These are phyloP conservation scores for Wickerhamomyces mucosus DNA, from an alignment of 805 yeast species.

Conservation along the genomic window DNA sequence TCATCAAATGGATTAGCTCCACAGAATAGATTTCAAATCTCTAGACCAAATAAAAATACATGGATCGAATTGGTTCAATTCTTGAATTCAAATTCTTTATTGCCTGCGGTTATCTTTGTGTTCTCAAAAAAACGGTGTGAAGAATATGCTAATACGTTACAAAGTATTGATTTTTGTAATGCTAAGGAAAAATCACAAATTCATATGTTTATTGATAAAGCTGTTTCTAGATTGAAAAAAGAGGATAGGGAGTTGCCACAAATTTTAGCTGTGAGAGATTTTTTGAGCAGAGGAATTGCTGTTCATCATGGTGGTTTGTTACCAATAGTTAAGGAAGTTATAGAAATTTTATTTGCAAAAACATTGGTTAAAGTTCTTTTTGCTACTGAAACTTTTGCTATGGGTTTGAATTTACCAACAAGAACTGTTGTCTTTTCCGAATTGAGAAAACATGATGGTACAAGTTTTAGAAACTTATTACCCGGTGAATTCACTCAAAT, in stretches of 20 bases:
- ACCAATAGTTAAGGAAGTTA: slow-evolving; percentile 89
- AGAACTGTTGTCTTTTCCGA: slow-evolving; percentile 90
- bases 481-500: slow-evolving; percentile 98
- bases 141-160: slow-evolving; percentile 76
- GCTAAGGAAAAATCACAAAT: slow-evolving; percentile 85
- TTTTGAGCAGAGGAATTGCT: slow-evolving; percentile 86
- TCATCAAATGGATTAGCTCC: slow-evolving; percentile 29
- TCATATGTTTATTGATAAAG: slow-evolving; percentile 86
- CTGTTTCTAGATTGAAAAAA: slow-evolving; percentile 75
- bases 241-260: slow-evolving; percentile 95
- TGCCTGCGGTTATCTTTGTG: slow-evolving; percentile 90
- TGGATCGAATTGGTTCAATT: slow-evolving; percentile 69
- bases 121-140: slow-evolving; percentile 92
- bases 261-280: slow-evolving; percentile 69
- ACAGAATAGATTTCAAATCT: slow-evolving; percentile 21
- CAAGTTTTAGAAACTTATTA: slow-evolving; percentile 63
- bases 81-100: slow-evolving; percentile 54
- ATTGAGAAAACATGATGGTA: slow-evolving; percentile 84
- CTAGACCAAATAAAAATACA: slow-evolving; percentile 61
- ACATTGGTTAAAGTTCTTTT: slow-evolving; percentile 83
- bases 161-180: slow-evolving; percentile 67
- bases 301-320: slow-evolving; percentile 92
- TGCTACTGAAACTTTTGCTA: slow-evolving; percentile 98
- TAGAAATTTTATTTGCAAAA: slow-evolving; percentile 83
- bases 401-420: slow-evolving; percentile 96